These are phyloP conservation scores for Linum trigynum DNA, from an alignment of 345 rosid species.

Conservation along the genomic window DNA sequence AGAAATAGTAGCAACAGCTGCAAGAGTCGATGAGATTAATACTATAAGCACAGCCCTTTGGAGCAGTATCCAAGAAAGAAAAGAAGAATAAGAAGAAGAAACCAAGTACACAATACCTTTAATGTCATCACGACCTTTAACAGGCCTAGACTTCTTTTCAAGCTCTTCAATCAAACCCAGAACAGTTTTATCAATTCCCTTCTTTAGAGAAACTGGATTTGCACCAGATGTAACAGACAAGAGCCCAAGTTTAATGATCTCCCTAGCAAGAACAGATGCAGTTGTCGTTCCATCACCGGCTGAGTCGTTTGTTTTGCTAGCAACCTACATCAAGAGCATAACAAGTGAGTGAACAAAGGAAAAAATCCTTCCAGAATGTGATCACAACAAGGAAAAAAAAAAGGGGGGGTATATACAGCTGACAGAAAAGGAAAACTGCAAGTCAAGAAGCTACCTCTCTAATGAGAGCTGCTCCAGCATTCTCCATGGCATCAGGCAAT, in stretches of 20 bases:
- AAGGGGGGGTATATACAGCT: not conserved
- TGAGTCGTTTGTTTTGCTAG: slow-evolving; percentile 93
- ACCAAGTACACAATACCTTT: slow-evolving; percentile 33
- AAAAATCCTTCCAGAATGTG: not conserved
- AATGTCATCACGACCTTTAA: slow-evolving; percentile 83
- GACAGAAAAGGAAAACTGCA: not conserved
- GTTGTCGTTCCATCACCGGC: slow-evolving; percentile 99
- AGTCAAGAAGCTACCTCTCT: slow-evolving; percentile 55
- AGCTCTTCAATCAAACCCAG: slow-evolving; percentile 65
- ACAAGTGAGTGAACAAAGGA: not conserved
- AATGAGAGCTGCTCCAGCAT: slow-evolving; percentile 97
- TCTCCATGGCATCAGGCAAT: slow-evolving; percentile 87
- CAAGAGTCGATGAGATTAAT: not conserved
- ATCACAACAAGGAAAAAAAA: not conserved
- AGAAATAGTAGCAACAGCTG: slow-evolving; percentile 89
- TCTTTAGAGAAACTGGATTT: slow-evolving; percentile 81
- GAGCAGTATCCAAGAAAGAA: too few species aligned
- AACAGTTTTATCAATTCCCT: slow-evolving; percentile 87
- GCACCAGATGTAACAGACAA: slow-evolving; percentile 95
- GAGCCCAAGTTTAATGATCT: slow-evolving; percentile 78
- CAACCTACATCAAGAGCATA: slow-evolving; percentile 45
- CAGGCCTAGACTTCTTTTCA: slow-evolving; percentile 76
- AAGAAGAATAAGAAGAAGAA: not conserved
- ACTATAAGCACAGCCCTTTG: too few species aligned
- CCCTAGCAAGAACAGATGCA: slow-evolving; percentile 86